phyloP scores from a whole-genome alignment of 192 early-diverging fungal genomes.

The Cladochytrium replicatum region DNA sequence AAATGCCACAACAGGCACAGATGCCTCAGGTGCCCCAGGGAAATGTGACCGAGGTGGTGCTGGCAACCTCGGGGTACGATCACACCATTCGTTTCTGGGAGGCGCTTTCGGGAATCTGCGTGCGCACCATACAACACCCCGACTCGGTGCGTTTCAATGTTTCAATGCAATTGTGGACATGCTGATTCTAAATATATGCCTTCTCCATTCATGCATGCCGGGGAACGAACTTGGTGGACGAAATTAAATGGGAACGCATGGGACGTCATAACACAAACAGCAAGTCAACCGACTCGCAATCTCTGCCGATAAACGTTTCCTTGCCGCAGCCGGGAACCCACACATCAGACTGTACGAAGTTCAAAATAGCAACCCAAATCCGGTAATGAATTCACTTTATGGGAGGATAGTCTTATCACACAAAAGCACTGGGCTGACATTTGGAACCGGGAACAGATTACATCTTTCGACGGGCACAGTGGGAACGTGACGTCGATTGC shows the following conservation, averaged over 20 bases:
- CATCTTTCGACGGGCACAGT: constrained; percentile 47
- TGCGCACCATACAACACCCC: constrained; percentile 63
- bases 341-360: constrained; percentile 76
- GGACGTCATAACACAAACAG: too few relatives aligned
- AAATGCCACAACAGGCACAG: too few relatives aligned
- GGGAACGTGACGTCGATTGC: constrained; percentile 45
- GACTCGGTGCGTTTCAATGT: constrained; percentile 49
- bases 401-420: neutral
- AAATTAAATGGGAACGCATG: too few relatives aligned
- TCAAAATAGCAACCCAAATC: constrained; percentile 64
- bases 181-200: neutral
- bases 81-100: constrained; percentile 59
- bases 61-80: constrained; percentile 51
- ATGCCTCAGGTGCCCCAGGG: too few relatives aligned
- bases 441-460: constrained; percentile 16
- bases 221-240: too few relatives aligned
- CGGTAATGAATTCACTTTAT: constrained; percentile 33
- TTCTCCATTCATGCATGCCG: neutral
- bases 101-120: constrained; percentile 40
- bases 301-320: constrained; percentile 76
- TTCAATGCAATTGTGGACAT: too few relatives aligned
- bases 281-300: constrained; percentile 82
- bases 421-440: neutral
- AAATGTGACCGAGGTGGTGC: constrained; percentile 40
- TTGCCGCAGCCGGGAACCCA: constrained; percentile 81